Percentiles rank a stretch among this genome's conserved stretches.
These are phyloP conservation scores for Calonectria pteridis DNA, from an alignment of 2,329 filamentous ascomycete genomes.

Conservation along the genomic window DNA sequence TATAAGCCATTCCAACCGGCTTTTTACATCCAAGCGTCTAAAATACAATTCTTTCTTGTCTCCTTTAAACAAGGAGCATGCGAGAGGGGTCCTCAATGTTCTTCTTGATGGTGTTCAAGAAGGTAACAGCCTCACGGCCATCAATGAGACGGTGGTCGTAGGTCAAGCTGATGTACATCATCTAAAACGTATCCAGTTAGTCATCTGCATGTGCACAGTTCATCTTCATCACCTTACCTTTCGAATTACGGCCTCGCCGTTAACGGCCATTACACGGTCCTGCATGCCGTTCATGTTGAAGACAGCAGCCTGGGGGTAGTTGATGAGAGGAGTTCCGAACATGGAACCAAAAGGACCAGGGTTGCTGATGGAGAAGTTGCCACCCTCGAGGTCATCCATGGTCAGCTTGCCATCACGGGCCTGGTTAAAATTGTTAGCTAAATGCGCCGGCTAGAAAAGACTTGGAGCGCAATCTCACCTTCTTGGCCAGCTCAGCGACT, in stretches of 20 bases:
- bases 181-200: constrained; percentile 44
- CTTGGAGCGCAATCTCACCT: constrained; percentile 58
- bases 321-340: constrained; percentile 77
- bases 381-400: constrained; percentile 82
- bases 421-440: constrained; percentile 43
- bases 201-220: constrained; percentile 27
- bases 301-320: constrained; percentile 76
- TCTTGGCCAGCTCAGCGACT: constrained; percentile 72
- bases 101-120: constrained; percentile 55
- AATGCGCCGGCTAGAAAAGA: no score
- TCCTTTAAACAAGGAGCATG: constrained; percentile 61
- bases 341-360: constrained; percentile 76
- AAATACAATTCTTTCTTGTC: constrained; percentile 27
- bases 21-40: constrained; percentile 22
- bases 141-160: constrained; percentile 69
- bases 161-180: constrained; percentile 62
- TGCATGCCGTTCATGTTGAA: constrained; percentile 73
- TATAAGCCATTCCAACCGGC: constrained; percentile 12
- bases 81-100: constrained; percentile 56
- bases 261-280: constrained; percentile 66
- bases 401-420: constrained; percentile 81
- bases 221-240: constrained; percentile 33
- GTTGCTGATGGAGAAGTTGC: constrained; percentile 83
- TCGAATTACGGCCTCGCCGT: constrained; percentile 63
- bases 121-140: constrained; percentile 71